Evolutionary conservation across 495 filamentous ascomycete species (phyloP), one percentile per base, ranked within the genome.

Genomic region (Extremus antarcticus): DNA sequence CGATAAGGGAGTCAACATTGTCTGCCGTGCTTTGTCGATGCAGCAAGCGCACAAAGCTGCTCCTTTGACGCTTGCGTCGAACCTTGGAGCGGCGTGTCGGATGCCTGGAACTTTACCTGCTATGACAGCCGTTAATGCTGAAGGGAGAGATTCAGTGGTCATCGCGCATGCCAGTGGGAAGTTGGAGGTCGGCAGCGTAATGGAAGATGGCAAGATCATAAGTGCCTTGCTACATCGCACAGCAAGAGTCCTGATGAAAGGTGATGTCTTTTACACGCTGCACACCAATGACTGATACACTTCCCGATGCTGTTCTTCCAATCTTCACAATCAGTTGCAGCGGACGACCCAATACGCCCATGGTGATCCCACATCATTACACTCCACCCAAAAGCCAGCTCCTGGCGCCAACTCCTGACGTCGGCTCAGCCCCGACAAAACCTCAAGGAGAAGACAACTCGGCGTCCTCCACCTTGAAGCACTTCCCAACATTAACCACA

Each of bases 1-100:
- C 4, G 48, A 21, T 2, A 17, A 57, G 11, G 55, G 59, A 13
- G 39, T 51, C 3, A 54, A 58, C 39, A 57, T 61, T 25, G 32
- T 61, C 15, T 53, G 50, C 24, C 22, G 59, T 22, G 59, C 59
- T 3, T 39, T 61, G 29, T 61, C 59, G 2, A 57, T 61, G 54
- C 43, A 47, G 23, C 55, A 61, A 35, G 50, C 55, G 24, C 59
- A 61, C 32, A 53, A 51, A 45, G 55, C 55, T 13, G 55, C 58
- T 2, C 59, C 59, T 2, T 25, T 58, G 1, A 62, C 59, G 16
- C 49, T 58, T 8, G 59, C 59, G 15, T 43, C 58, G 38, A 58
- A 57, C 35, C 55, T 62, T 2, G 59, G 55, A 2, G 55, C 51
- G 3, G 39, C 19, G 1, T 58, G 50, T 21, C 39, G 43, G 25